phyloP scores from a whole-genome alignment of 192 early-diverging fungal species.

The Irineochytrium annulatum region DNA sequence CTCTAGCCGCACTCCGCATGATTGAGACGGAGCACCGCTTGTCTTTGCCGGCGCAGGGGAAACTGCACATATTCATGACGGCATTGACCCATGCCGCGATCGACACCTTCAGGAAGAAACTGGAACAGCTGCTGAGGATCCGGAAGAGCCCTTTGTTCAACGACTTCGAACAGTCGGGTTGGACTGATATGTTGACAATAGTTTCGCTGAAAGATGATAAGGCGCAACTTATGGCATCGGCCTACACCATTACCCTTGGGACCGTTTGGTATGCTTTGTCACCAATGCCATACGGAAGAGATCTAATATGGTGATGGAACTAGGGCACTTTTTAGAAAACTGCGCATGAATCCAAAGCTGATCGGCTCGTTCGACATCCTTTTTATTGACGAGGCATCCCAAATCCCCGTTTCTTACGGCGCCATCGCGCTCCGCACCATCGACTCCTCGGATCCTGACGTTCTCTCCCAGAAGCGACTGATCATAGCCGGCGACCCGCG shows the following conservation, averaged over 20 bases:
- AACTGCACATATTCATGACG: constrained; percentile 35
- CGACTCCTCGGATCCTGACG: not conserved
- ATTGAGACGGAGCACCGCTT: constrained; percentile 26
- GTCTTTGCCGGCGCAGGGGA: constrained; percentile 4
- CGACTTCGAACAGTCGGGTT: constrained; percentile 8
- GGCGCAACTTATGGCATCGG: not conserved
- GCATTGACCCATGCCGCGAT: constrained; percentile 32
- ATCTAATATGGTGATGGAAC: not conserved
- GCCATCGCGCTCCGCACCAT: constrained; percentile 24
- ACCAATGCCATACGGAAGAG: not conserved
- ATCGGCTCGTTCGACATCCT: constrained; percentile 17
- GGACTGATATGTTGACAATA: constrained; percentile 12
- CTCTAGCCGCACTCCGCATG: constrained; percentile 28
- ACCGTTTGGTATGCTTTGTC: constrained; percentile 28
- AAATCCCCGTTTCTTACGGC: constrained; percentile 27
- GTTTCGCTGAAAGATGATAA: not conserved
- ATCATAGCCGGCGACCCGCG: constrained; percentile 31
- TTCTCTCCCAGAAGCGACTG: constrained; percentile 14
- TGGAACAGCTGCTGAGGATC: constrained; percentile 9
- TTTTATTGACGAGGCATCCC: constrained; percentile 35
- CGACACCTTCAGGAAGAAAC: constrained; percentile 22
- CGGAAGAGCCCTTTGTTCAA: not conserved
- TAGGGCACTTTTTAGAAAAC: constrained; percentile 14
- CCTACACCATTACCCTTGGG: constrained; percentile 13
- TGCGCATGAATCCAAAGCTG: not conserved